These are phyloP conservation scores for Ceratocystis albifundus DNA, from an alignment of 2,329 filamentous ascomycete species.

Conservation along the genomic window DNA sequence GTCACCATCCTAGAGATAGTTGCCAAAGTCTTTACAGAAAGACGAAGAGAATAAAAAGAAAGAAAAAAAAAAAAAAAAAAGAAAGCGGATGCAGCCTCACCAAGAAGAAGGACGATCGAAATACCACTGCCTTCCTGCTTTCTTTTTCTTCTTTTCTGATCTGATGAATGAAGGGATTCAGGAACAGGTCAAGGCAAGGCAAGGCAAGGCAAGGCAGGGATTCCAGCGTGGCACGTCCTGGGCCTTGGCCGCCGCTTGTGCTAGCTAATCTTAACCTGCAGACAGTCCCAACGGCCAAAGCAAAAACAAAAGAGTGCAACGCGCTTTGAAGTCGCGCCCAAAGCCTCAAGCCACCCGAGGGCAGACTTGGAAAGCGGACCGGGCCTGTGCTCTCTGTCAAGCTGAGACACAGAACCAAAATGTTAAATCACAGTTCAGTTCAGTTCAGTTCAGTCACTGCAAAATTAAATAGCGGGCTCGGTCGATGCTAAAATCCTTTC, in stretches of 20 bases:
- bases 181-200: not conserved
- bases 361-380: not conserved
- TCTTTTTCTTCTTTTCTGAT: not conserved
- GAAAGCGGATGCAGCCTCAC: not conserved
- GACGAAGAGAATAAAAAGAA: not conserved
- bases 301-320: not conserved
- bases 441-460: not conserved
- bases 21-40: not conserved
- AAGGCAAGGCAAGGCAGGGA: not conserved
- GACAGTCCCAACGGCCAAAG: not conserved
- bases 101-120: too few relatives aligned
- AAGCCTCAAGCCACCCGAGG: not conserved
- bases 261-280: slow-evolving; percentile 5
- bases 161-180: not conserved
- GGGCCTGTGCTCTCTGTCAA: slow-evolving; percentile 6
- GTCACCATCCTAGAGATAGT: not conserved
- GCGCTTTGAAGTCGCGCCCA: not conserved
- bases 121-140: too few relatives aligned
- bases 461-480: not conserved
- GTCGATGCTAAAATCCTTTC: not conserved
- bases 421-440: not conserved
- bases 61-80: not conserved
- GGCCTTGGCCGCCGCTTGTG: not conserved
- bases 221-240: not conserved
- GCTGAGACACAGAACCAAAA: not conserved